phyloP scores from a whole-genome alignment of 176 grass and related monocot species.

The Bromus sterilis region DNA sequence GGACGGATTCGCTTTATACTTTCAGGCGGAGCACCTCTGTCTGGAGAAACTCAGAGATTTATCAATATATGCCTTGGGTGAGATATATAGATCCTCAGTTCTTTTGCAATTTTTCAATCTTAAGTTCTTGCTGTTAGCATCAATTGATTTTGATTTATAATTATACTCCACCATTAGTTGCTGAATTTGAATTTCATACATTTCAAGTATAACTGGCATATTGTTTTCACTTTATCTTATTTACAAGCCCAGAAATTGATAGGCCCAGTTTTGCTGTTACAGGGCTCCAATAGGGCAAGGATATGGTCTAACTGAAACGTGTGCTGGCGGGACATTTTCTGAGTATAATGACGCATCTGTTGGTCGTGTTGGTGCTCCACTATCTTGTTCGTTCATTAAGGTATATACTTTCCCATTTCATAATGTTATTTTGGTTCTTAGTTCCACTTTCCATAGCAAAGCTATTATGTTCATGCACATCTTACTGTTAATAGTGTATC shows the following conservation, averaged over 20 bases:
- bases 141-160: too few species aligned
- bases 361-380: constrained; percentile 82
- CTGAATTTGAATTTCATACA: not conserved
- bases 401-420: constrained; percentile 18
- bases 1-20: constrained; percentile 72
- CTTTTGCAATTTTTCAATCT: not conserved
- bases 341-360: constrained; percentile 81
- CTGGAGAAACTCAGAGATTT: constrained; percentile 85
- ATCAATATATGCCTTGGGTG: constrained; percentile 99
- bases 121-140: not conserved
- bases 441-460: not conserved
- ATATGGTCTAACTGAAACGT: constrained; percentile 97
- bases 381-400: constrained; percentile 88
- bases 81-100: constrained; percentile 22
- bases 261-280: constrained; percentile 5
- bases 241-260: not conserved
- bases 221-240: not conserved
- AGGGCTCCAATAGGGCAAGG: constrained; percentile 93
- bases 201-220: not conserved
- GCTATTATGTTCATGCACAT: not conserved
- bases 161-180: not conserved
- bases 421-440: not conserved
- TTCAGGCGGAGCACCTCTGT: constrained; percentile 86
- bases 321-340: constrained; percentile 86
- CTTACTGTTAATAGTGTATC: not conserved